Base-by-base conservation (phyloP, 2,329 filamentous ascomycete genomes). In the Talaromyces sp. region DNA sequence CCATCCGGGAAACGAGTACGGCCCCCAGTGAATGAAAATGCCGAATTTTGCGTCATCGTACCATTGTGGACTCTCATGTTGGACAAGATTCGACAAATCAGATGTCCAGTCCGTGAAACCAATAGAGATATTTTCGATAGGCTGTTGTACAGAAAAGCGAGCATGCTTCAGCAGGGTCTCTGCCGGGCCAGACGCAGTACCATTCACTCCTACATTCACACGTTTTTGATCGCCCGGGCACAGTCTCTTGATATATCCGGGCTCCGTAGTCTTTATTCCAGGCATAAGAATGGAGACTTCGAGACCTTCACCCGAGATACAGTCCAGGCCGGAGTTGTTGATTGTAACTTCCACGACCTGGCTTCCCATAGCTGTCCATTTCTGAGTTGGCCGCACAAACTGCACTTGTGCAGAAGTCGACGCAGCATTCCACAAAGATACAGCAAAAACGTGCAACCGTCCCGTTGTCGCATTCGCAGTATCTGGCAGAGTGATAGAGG, bases 11-110 rank as follows among this genome's bases (percentile, higher is more conserved):
- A 87, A 84, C 0, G 83, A 74, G 68, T 86, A 88, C 0, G 81
- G 76, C 0, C 85, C 85, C 84, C 85, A 87, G 67, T 87, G 85
- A 47, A 87, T 84, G 69, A 88, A 87, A 43, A 88, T 87, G 0
- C 86, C 85, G 67, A 79, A 88, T 65, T 88, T 88, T 25, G 78
- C 82, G 49, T 81, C 77, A 63, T 84, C 78, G 68, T 81, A 88
- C 85, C 85, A 87, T 5, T 79, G 75, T 0, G 84, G 84, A 15
- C 79, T 79, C 70, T 82, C 80, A 60, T 81, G 79, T 13, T 31
- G 63, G 3, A 56, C 54, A 59, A 66, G 51, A 25, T 61, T 66
- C 29, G 61, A 54, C 25, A 58, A 27, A 15, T 64, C 65, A 19
- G 65, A 58, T 3, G 65, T 66, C 53, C 53, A 66, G 13, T 66